Conservation (phyloP, 1,284 basidiomycete species). For the Irpex sp. region DNA sequence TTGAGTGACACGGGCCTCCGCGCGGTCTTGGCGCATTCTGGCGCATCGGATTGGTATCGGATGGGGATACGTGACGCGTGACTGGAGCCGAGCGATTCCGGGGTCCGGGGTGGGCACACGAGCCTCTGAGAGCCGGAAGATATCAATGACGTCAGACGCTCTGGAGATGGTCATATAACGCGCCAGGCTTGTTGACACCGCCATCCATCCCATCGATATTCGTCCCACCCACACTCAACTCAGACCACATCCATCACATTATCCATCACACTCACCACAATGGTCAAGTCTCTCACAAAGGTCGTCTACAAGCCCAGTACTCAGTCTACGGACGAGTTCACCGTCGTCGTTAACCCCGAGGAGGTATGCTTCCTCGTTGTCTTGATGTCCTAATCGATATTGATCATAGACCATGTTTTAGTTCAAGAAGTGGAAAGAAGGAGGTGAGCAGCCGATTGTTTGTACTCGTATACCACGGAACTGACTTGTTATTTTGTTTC, state of each 20-base stretch:
- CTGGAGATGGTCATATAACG: not conserved
- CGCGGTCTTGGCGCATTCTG: not conserved
- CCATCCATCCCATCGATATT: not conserved
- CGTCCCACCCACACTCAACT: not conserved
- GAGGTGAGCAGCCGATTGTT: conserved; percentile 45
- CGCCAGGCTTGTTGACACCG: not conserved
- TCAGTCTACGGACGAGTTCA: conserved; percentile 68
- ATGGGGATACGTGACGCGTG: not conserved
- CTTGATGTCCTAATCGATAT: conserved; percentile 11
- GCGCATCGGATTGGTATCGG: no score
- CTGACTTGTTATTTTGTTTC: conserved; percentile 3
- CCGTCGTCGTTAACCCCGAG: conserved; percentile 60
- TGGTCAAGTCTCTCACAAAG: conserved; percentile 49
- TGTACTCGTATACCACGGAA: conserved; percentile 5
- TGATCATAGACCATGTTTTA: conserved; percentile 24
- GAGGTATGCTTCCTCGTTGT: conserved; percentile 43
- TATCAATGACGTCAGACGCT: not conserved
- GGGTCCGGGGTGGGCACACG: not conserved
- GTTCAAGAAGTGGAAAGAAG: conserved; percentile 77
- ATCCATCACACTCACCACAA: conserved; percentile 23
- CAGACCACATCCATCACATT: not conserved
- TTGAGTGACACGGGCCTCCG: not conserved
- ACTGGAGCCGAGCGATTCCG: not conserved
- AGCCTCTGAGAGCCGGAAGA: not conserved
- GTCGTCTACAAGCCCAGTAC: conserved; percentile 75